phyloP scores from a whole-genome alignment of 257 asterid genomes.

The Paraleonurus japonicus region DNA sequence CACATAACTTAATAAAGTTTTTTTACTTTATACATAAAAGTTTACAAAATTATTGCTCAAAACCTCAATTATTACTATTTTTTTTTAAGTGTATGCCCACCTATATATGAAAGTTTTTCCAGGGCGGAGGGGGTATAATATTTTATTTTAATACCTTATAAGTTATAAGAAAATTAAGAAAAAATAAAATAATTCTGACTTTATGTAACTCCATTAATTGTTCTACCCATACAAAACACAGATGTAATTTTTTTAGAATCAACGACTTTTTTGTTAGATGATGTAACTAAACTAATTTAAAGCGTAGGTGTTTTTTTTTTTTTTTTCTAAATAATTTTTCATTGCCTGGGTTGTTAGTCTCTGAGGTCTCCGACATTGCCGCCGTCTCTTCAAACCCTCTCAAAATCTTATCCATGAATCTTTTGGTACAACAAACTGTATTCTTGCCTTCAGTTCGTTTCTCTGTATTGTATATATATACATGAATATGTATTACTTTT shows the following conservation, averaged over 20 bases:
- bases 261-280: background rate
- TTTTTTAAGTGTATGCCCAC: too few species aligned
- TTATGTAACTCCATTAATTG: too few species aligned
- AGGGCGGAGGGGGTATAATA: too few species aligned
- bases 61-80: too few species aligned
- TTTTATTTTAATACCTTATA: too few species aligned
- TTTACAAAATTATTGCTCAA: too few species aligned
- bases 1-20: too few species aligned
- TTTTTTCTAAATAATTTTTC: background rate
- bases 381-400: slow-evolving; percentile 19
- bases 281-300: background rate
- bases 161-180: too few species aligned
- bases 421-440: slow-evolving; percentile 25
- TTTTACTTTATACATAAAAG: too few species aligned
- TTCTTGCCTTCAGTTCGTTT: background rate
- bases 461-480: background rate
- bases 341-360: slow-evolving; percentile 2
- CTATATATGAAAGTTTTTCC: too few species aligned
- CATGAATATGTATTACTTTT: background rate
- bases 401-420: slow-evolving; percentile 38
- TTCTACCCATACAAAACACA: too few species aligned
- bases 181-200: too few species aligned
- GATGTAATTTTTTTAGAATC: background rate
- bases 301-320: background rate
- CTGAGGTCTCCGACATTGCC: slow-evolving; percentile 25